These are phyloP conservation scores for Pythium insidiosum DNA, from an alignment of 352 stramenopile genomes.

Conservation along the genomic window DNA sequence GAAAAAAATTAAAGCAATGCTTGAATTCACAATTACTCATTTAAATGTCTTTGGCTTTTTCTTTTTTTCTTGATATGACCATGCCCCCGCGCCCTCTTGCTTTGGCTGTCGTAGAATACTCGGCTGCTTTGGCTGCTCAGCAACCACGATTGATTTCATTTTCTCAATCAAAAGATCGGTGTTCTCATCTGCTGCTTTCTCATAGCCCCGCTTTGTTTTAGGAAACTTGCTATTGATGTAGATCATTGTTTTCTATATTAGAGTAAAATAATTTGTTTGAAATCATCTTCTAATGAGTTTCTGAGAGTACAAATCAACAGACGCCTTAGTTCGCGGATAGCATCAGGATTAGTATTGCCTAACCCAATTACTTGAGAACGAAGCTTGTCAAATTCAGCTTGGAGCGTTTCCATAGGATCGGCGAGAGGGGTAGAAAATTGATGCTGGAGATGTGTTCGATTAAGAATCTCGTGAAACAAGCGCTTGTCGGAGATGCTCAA, in stretches of 20 bases:
- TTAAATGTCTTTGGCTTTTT: no score
- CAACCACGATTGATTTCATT: no score
- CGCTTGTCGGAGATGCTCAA: constrained; percentile 2
- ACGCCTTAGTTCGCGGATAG: constrained; percentile 6
- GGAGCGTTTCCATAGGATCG: background rate
- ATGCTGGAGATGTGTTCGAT: constrained; percentile 3
- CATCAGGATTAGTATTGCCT: constrained; percentile 5
- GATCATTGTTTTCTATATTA: background rate
- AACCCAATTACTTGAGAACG: background rate
- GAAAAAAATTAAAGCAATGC: no score
- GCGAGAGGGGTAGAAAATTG: background rate
- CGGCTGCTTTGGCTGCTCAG: no score
- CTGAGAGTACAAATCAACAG: constrained; percentile 7
- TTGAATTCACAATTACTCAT: no score
- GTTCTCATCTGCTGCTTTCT: no score
- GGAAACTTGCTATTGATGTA: background rate
- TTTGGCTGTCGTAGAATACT: no score
- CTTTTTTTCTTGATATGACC: no score
- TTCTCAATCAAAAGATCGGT: no score
- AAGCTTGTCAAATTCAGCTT: constrained; percentile 10
- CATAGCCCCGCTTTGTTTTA: no score
- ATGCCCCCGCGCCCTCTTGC: no score
- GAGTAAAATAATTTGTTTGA: constrained; percentile 3
- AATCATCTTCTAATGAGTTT: constrained; percentile 3
- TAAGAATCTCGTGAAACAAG: constrained; percentile 4